Percentiles rank a stretch among this genome's conserved stretches.
Evolutionary conservation across 1,284 basidiomycete genomes (phyloP).

Genomic region (Ceratobasidium papillatum): DNA sequence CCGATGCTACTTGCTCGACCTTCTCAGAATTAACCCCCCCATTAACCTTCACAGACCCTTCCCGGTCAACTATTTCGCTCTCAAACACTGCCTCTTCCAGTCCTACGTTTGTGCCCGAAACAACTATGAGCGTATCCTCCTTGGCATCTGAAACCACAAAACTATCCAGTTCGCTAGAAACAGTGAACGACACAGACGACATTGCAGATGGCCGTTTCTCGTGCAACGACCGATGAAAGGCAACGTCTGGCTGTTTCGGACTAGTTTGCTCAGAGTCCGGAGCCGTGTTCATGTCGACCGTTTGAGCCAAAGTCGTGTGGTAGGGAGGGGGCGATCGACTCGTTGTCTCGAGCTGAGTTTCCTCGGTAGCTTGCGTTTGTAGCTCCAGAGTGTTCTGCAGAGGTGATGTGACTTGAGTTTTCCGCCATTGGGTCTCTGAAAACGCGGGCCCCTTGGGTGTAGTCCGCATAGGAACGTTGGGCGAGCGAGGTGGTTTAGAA

Average conservation of each 20-base stretch:
- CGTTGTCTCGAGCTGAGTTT: slow-evolving; percentile 57
- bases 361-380: slow-evolving; percentile 35
- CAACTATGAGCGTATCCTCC: not conserved
- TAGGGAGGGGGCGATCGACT: slow-evolving; percentile 71
- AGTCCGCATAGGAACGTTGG: slow-evolving; percentile 1
- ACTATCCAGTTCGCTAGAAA: slow-evolving; percentile 69
- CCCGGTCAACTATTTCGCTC: not conserved
- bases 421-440: slow-evolving; percentile 47
- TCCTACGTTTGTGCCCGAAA: not conserved
- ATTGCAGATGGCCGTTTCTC: slow-evolving; percentile 45
- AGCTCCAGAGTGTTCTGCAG: slow-evolving; percentile 35
- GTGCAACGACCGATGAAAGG: slow-evolving; percentile 55
- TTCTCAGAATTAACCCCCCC: not conserved
- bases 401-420: slow-evolving; percentile 44
- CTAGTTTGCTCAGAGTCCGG: slow-evolving; percentile 53
- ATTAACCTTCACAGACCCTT: not conserved
- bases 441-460: slow-evolving; percentile 48
- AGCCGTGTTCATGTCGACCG: slow-evolving; percentile 43
- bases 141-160: not conserved
- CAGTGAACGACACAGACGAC: slow-evolving; percentile 61
- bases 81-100: not conserved
- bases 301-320: slow-evolving; percentile 42
- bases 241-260: slow-evolving; percentile 72
- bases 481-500: slow-evolving; percentile 8
- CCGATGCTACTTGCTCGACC: not conserved